Base-by-base conservation (phyloP, 768 basidiomycete genomes). In the Leucogyrophana mollusca region DNA sequence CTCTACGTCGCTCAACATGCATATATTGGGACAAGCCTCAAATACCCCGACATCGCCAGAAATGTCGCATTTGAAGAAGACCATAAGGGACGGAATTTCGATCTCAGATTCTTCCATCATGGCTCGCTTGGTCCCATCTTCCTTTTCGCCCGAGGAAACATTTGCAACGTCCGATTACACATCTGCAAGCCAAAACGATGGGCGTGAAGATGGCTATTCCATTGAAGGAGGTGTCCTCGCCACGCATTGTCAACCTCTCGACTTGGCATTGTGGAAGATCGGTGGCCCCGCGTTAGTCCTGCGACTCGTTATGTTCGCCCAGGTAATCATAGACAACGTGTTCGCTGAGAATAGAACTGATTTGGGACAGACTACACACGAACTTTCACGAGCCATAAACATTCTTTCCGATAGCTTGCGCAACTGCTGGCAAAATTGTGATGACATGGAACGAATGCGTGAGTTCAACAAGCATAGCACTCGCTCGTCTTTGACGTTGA, bases 381-480 rank as follows among this genome's bases (percentile, higher is more conserved):
- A 94, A 54, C 56, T 95, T 2, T 87, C 87, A 1, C 71, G 84
- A 13, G 77, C 90, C 0, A 64, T 94, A 5, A 71, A 82, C 3
- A 79, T 94, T 21, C 64, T 95, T 17, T 77, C 80, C 8, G 91
- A 94, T 55, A 80, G 87, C 2, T 62, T 96, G 36, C 80, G 80
- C 52, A 85, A 87, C 54, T 89, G 82, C 55, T 97, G 94, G 94
- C 81, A 90, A 56, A 92, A 91, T 57, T 94, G 90, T 27, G 94
- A 94, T 59, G 94, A 96, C 55, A 92, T 94, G 85, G 94, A 95
- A 59, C 74, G 85, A 25, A 67, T 93, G 44, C 82, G 92, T 93
- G 55, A 57, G 86, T 73, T 10, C 3, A n/a, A 34, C 11, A 36
- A 34, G 13, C n/a, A 14, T 24, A 39, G 4, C 30, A 34, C 36